phyloP scores from a whole-genome alignment of 2,329 filamentous ascomycete species.

The Gnomoniopsis smithogilvyi region DNA sequence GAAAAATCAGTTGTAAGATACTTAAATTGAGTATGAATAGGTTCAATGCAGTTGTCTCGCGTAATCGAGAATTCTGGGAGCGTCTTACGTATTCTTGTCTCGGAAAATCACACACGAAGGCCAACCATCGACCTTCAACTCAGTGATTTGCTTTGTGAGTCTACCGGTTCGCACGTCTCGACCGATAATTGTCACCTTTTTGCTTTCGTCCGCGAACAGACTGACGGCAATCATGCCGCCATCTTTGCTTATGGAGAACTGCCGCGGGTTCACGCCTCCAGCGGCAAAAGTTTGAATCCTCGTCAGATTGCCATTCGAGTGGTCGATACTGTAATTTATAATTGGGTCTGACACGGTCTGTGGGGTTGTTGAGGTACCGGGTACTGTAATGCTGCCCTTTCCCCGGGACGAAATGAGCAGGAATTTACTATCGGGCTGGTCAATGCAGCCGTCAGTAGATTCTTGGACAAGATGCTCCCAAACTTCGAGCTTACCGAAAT shows the following conservation, averaged over 20 bases:
- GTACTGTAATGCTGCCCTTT: slow-evolving; percentile 51
- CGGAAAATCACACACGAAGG: slow-evolving; percentile 45
- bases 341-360: slow-evolving; percentile 59
- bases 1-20: not conserved
- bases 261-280: slow-evolving; percentile 63
- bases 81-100: not conserved
- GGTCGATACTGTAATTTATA: slow-evolving; percentile 57
- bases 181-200: slow-evolving; percentile 56
- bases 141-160: slow-evolving; percentile 45
- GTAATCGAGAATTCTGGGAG: not conserved
- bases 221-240: slow-evolving; percentile 65
- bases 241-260: slow-evolving; percentile 63
- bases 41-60: not conserved
- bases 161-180: slow-evolving; percentile 58
- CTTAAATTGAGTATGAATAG: not conserved
- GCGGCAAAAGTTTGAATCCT: slow-evolving; percentile 58
- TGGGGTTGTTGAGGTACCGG: slow-evolving; percentile 36
- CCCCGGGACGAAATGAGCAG: slow-evolving; percentile 67
- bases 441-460: not conserved
- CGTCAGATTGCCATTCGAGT: slow-evolving; percentile 49
- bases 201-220: slow-evolving; percentile 52
- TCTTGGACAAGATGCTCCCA: not conserved
- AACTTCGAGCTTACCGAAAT: slow-evolving; percentile 46
- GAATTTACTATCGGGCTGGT: slow-evolving; percentile 58
- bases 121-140: slow-evolving; percentile 39